Percentiles rank a stretch among this genome's conserved stretches.
These are phyloP conservation scores for Casuarina glauca DNA, from an alignment of 306 rosid genomes.

Conservation along the genomic window DNA sequence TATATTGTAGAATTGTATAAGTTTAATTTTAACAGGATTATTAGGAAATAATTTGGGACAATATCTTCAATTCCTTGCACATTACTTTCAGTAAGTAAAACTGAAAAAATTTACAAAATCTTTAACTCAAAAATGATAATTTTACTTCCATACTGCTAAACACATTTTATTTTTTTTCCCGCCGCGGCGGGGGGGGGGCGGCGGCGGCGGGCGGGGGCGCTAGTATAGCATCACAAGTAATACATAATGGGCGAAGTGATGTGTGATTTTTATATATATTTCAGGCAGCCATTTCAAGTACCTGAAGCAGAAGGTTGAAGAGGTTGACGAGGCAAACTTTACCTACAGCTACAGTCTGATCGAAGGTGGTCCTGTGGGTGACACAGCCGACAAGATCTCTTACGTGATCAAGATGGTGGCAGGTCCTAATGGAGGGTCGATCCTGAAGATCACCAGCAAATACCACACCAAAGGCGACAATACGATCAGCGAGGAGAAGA, in stretches of 20 bases:
- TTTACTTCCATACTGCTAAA: neutral
- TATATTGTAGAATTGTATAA: no score
- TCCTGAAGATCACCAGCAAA: constrained; percentile 35
- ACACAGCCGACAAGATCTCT: constrained; percentile 40
- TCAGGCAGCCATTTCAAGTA: constrained; percentile 3
- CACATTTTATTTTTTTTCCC: no score
- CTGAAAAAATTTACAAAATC: no score
- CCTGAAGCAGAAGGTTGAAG: constrained; percentile 45
- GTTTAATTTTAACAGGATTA: no score
- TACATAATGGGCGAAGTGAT: neutral
- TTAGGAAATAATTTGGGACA: no score
- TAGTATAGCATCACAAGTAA: no score
- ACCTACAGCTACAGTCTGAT: constrained; percentile 37
- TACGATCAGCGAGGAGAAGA: constrained; percentile 25
- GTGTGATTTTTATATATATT: neutral
- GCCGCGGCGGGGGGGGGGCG: no score
- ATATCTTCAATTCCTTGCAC: no score
- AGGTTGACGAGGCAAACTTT: constrained; percentile 34
- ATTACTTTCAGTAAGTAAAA: no score
- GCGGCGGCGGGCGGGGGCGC: no score
- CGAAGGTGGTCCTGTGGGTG: constrained; percentile 40
- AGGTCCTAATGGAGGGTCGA: constrained; percentile 38
- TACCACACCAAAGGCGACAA: constrained; percentile 40
- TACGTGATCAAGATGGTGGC: constrained; percentile 37
- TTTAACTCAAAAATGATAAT: neutral